A percentile compares a stretch with the other conserved stretches of the same genome.
phyloP scores from a whole-genome alignment of 805 yeast genomes.

The Zygosaccharomyces rouxii region DNA sequence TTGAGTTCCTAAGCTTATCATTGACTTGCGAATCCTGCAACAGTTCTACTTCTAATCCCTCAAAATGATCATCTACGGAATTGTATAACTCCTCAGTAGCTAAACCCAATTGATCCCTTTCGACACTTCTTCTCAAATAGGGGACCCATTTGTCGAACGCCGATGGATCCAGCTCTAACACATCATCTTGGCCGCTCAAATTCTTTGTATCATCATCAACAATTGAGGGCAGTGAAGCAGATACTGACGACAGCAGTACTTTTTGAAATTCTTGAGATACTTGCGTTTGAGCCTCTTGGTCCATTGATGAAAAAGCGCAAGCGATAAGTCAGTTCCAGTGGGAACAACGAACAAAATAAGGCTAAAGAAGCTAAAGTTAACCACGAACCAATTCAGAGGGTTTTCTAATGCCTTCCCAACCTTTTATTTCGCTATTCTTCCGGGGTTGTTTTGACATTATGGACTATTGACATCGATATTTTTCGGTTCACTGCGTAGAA shows the following conservation, averaged over 20 bases:
- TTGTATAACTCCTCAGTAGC: conserved; percentile 29
- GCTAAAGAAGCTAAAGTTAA: not conserved
- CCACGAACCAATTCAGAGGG: not conserved
- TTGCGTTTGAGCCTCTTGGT: conserved; percentile 24
- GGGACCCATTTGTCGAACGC: conserved; percentile 35
- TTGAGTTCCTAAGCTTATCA: conserved; percentile 42
- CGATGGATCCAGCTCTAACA: conserved; percentile 28
- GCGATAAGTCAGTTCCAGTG: not conserved
- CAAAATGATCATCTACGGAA: conserved; percentile 35
- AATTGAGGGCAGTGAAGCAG: conserved; percentile 14
- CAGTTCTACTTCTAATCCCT: conserved; percentile 31
- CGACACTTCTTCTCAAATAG: conserved; percentile 28
- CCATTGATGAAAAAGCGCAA: conserved; percentile 19
- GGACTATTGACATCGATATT: not conserved
- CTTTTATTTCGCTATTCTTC: not conserved
- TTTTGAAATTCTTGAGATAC: conserved; percentile 32
- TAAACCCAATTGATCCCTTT: conserved; percentile 21
- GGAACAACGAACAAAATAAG: not conserved
- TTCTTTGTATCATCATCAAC: conserved; percentile 7
- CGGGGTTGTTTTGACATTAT: not conserved
- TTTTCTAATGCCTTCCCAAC: not conserved
- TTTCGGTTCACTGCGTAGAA: not conserved
- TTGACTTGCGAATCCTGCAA: conserved; percentile 34
- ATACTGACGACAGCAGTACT: conserved; percentile 24
- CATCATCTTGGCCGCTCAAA: conserved; percentile 14